Evolutionary conservation across 2,329 filamentous ascomycete genomes (phyloP), one percentile per base, ranked within the genome.

Genomic region (Apiospora rasikravindrae): DNA sequence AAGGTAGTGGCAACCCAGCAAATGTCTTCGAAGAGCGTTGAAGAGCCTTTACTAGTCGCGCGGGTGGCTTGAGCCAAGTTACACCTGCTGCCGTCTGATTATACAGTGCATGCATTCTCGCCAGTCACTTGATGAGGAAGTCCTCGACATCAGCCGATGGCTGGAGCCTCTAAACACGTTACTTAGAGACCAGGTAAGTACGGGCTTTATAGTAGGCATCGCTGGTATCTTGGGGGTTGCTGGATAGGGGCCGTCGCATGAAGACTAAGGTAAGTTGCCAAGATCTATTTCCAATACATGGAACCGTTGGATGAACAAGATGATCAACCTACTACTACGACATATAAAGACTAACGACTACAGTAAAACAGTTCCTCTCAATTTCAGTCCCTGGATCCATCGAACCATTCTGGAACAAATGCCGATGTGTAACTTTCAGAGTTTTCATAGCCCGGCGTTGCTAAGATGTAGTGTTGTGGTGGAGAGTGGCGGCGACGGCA

Each of bases 21-120:
- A 16, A 19, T 40, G 33, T 40, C 57, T 40, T 40, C 8, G 8
- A 33, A 33, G 11, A 40, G 29, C 10, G 8, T 14, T 14, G 29
- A 40, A 64, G 33, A 64, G 57, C 33, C 57, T 64, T 64, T 13
- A 4, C 33, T 64, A 64, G 57, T 40, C 40, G 33, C 33, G 57
- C 29, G 57, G 33, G 57, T 40, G 33, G 33, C 57, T n/a, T 64
- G 57, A 64, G 57, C 57, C 57, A 64, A 64, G 1, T 13, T 40
- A 64, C 57, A 64, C 57, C 22, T 40, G 57, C 22, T 64, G 57
- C 33, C 57, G 57, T 13, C 33, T 64, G 57, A 40, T 64, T n/a
- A 24, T 24, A 64, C 19, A 64, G 57, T 29, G 11, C 57, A n/a
- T 6, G 5, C 19, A 64, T 40, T 64, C 33, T 64, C 19, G 29